Evolutionary conservation across 176 grass and related monocot species (phyloP).

Genomic region (Aegilops umbellulata): DNA sequence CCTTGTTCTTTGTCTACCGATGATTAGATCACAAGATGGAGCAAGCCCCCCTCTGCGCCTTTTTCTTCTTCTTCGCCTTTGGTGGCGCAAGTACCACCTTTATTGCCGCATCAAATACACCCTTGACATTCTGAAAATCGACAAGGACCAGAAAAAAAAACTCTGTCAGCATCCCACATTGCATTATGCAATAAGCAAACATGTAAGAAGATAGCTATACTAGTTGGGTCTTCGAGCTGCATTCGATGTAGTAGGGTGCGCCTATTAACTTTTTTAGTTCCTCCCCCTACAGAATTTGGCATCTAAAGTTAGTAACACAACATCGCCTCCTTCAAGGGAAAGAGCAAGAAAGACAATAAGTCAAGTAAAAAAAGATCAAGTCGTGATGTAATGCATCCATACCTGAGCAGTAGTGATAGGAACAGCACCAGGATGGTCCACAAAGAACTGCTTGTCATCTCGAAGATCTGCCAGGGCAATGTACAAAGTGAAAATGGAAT

Average conservation of each 20-base stretch:
- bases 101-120: constrained; percentile 71
- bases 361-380: not conserved
- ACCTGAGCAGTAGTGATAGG: constrained; percentile 79
- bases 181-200: not conserved
- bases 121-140: constrained; percentile 72
- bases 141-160: not conserved
- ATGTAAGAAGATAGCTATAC: constrained; percentile 38
- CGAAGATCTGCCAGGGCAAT: constrained; percentile 59
- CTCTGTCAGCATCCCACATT: constrained; percentile 10
- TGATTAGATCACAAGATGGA: constrained; percentile 80
- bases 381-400: not conserved
- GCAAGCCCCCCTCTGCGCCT: constrained; percentile 55
- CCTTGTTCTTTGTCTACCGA: constrained; percentile 61
- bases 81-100: constrained; percentile 78
- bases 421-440: constrained; percentile 72
- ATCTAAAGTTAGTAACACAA: constrained; percentile 8
- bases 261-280: constrained; percentile 73
- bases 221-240: constrained; percentile 89
- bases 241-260: constrained; percentile 79
- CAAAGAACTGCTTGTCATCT: constrained; percentile 76
- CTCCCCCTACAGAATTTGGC: constrained; percentile 50
- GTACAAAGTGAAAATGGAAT: constrained; percentile 17
- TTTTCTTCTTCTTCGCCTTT: constrained; percentile 82
- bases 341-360: not conserved
- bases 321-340: not conserved